phyloP scores from a whole-genome alignment of 305 asterid genomes.

The Fraxinus dipetala region DNA sequence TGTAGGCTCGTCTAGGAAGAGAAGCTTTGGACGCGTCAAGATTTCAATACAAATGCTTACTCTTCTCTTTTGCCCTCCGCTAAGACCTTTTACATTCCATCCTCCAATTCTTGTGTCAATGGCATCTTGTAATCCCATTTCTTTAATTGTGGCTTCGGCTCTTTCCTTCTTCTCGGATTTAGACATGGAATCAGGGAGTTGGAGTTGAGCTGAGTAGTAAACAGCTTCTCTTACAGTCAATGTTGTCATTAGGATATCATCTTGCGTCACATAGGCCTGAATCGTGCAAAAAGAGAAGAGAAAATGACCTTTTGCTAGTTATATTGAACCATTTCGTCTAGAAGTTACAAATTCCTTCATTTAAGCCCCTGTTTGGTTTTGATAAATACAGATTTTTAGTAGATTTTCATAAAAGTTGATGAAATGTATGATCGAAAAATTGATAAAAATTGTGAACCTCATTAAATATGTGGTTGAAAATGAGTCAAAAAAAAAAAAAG shows the following conservation, averaged over 20 bases:
- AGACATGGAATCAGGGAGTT: slow-evolving; percentile 49
- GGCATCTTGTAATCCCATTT: slow-evolving; percentile 57
- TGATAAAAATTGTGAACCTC: background rate
- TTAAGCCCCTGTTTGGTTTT: background rate
- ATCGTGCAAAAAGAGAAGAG: background rate
- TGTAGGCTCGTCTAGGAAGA: slow-evolving; percentile 73
- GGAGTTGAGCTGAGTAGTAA: slow-evolving; percentile 53
- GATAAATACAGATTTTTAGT: background rate
- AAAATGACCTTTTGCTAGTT: background rate
- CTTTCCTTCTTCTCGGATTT: slow-evolving; percentile 34
- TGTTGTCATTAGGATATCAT: slow-evolving; percentile 55
- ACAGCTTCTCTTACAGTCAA: slow-evolving; percentile 56
- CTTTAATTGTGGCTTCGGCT: slow-evolving; percentile 43
- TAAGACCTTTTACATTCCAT: slow-evolving; percentile 54
- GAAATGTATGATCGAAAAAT: background rate
- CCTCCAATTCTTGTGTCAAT: slow-evolving; percentile 57
- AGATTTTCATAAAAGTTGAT: too few relatives aligned
- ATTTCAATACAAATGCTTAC: slow-evolving; percentile 71
- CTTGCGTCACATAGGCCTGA: slow-evolving; percentile 81
- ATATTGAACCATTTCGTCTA: background rate
- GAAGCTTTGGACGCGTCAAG: slow-evolving; percentile 56
- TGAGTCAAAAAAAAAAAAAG: background rate
- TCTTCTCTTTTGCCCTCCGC: slow-evolving; percentile 64
- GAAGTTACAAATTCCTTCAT: background rate
- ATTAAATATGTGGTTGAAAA: background rate